Evolutionary conservation across 2,329 filamentous ascomycete genomes (phyloP), one percentile per base, ranked within the genome.

Genomic region (Lasiodiplodia sp.): DNA sequence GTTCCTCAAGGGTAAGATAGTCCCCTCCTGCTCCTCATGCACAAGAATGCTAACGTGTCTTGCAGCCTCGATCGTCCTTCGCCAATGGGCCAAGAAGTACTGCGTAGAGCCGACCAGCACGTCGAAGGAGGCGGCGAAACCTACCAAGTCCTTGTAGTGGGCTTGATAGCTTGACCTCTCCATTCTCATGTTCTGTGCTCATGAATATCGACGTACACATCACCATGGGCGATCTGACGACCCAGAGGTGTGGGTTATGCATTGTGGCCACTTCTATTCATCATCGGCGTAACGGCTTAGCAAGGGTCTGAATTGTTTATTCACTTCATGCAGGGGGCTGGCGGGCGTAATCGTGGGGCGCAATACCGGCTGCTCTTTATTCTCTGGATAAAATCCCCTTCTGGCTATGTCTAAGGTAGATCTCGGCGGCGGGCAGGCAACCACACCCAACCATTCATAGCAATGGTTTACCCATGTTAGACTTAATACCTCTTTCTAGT

Each of bases 31-130:
- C n/a, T 3, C 7, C 14, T 10, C 21, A 14, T 25, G 7, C 47
- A 38, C 37, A 4, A 8, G 18, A 12, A 58, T 52, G 60, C 72
- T 79, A 72, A 74, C 72, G 51, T 70, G 53, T 55, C 10, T 67
- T 68, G 14, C 69, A 97, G 94, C 94, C 74, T 97, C 95, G 31
- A 94, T 98, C 75, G 86, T 97, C 70, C 92, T 94, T 44, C 92
- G 95, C 75, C 89, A 92, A 77, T 99, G 96, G 96, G 93, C 94
- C 69, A 97, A 97, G 86, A 92, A 91, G 80, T 92, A 79, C 68
- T 76, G 78, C 31, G 69, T 70, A 44, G 71, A 75, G 53, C 78
- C 55, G 40, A 10, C 44, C 55, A 51, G 53, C 38, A 76, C 44
- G 44, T 23, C 65, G 31, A 67, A 67, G 55, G 77, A 67, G 40